Evolutionary conservation across 805 yeast genomes (phyloP).

Genomic region (Metahyphopichia silvanorum): DNA sequence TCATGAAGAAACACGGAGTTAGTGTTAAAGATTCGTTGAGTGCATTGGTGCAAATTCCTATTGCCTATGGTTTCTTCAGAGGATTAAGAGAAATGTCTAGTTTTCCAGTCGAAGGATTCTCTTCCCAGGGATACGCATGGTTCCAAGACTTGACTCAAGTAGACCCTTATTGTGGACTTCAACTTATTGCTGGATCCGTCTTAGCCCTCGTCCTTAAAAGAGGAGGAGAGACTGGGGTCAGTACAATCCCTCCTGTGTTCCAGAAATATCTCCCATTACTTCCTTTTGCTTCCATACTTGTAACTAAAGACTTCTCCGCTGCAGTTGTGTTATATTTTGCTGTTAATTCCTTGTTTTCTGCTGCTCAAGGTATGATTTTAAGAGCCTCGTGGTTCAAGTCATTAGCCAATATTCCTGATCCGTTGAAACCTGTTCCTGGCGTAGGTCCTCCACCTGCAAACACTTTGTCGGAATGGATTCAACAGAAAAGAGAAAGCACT

Average conservation of each 20-base stretch:
- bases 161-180: slow-evolving; percentile 91
- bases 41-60: slow-evolving; percentile 77
- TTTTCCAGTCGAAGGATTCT: slow-evolving; percentile 80
- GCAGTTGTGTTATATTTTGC: slow-evolving; percentile 85
- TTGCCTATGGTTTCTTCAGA: slow-evolving; percentile 86
- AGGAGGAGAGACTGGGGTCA: slow-evolving; percentile 92
- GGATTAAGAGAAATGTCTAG: slow-evolving; percentile 82
- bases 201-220: slow-evolving; percentile 71
- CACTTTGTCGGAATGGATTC: slow-evolving; percentile 36
- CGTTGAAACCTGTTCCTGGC: slow-evolving; percentile 34
- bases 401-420: slow-evolving; percentile 52
- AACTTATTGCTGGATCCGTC: slow-evolving; percentile 72
- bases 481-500: slow-evolving; percentile 26
- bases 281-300: slow-evolving; percentile 82
- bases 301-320: slow-evolving; percentile 82
- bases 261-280: slow-evolving; percentile 65
- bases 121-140: slow-evolving; percentile 79
- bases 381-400: slow-evolving; percentile 59
- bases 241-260: slow-evolving; percentile 54
- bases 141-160: slow-evolving; percentile 74
- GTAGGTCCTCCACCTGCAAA: slow-evolving; percentile 26
- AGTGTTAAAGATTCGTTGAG: slow-evolving; percentile 69
- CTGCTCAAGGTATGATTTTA: slow-evolving; percentile 66
- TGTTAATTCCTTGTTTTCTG: slow-evolving; percentile 72
- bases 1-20: slow-evolving; percentile 69